phyloP scores from a whole-genome alignment of 371 early-diverging fungal genomes.

The Saksenaea oblongispora region DNA sequence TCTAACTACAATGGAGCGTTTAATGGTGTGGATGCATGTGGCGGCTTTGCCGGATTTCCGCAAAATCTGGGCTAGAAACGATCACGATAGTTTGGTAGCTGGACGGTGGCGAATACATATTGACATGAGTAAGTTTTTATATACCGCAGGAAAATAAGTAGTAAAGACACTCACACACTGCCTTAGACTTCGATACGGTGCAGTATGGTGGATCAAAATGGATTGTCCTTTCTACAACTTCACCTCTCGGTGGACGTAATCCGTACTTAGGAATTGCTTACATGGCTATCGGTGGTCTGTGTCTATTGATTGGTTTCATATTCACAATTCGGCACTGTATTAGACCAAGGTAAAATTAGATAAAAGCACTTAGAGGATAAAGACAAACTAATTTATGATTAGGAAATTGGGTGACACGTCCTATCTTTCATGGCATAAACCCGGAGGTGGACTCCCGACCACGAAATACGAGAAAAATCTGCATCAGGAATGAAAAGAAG shows the following conservation, averaged over 20 bases:
- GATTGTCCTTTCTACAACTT: constrained; percentile 88
- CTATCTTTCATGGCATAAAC: constrained; percentile 45
- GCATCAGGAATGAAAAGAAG: constrained; percentile 6
- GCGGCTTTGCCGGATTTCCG: constrained; percentile 96
- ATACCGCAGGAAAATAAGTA: not conserved
- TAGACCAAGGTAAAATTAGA: constrained; percentile 73
- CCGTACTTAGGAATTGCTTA: constrained; percentile 94
- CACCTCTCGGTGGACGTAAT: constrained; percentile 94
- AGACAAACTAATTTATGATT: not conserved
- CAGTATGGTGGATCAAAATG: constrained; percentile 92
- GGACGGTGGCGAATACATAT: constrained; percentile 70
- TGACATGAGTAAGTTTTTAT: constrained; percentile 61
- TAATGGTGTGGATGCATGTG: constrained; percentile 99
- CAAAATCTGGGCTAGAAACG: constrained; percentile 91
- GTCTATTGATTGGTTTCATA: constrained; percentile 80
- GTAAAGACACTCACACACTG: not conserved
- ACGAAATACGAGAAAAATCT: not conserved
- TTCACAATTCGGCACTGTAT: constrained; percentile 84
- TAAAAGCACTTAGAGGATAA: not conserved
- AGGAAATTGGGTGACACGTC: constrained; percentile 50
- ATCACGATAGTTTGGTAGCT: constrained; percentile 47
- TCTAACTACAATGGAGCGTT: constrained; percentile 71
- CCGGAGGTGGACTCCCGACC: constrained; percentile 38
- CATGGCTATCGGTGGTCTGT: constrained; percentile 84
- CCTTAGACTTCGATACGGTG: constrained; percentile 77